Percentiles rank a stretch among this genome's conserved stretches.
Evolutionary conservation across 2,329 filamentous ascomycete genomes (phyloP).

Genomic region (Byssochlamys sp.): DNA sequence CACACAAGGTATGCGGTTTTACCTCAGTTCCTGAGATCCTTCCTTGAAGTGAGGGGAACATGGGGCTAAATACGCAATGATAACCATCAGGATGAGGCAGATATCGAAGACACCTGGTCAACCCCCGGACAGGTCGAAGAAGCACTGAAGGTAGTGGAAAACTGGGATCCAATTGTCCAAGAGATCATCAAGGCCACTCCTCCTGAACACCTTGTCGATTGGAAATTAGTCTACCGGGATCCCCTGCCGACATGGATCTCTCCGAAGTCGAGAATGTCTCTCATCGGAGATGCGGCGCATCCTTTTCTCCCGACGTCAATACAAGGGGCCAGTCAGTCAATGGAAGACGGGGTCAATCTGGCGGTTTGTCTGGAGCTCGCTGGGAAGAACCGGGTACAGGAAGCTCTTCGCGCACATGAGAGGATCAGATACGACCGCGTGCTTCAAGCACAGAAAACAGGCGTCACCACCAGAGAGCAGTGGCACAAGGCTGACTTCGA

Average conservation of each 20-base stretch:
- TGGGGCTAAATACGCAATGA: background rate
- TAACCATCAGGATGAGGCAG: slow-evolving; percentile 34
- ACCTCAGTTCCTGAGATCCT: background rate
- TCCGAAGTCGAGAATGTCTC: slow-evolving; percentile 14
- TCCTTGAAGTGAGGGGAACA: background rate
- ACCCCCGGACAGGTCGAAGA: slow-evolving; percentile 44
- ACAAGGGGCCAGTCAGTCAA: slow-evolving; percentile 34
- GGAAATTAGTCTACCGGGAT: slow-evolving; percentile 18
- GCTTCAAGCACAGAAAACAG: slow-evolving; percentile 13
- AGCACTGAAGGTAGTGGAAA: slow-evolving; percentile 40
- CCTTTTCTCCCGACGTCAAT: slow-evolving; percentile 35
- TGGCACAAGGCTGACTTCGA: slow-evolving; percentile 18
- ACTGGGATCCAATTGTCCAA: slow-evolving; percentile 32
- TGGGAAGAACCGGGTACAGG: slow-evolving; percentile 15
- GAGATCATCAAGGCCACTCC: slow-evolving; percentile 27
- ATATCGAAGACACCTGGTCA: slow-evolving; percentile 47
- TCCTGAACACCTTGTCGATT: slow-evolving; percentile 14
- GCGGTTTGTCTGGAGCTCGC: slow-evolving; percentile 18
- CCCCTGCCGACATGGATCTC: slow-evolving; percentile 17
- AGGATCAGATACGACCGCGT: slow-evolving; percentile 14
- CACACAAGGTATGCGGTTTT: slow-evolving; percentile 34
- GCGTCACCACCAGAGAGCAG: slow-evolving; percentile 15
- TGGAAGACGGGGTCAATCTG: slow-evolving; percentile 35
- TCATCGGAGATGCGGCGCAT: slow-evolving; percentile 32
- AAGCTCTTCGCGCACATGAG: slow-evolving; percentile 15